These are phyloP conservation scores for Pseudoturritis turrita DNA, from an alignment of 345 rosid genomes.

Conservation along the genomic window DNA sequence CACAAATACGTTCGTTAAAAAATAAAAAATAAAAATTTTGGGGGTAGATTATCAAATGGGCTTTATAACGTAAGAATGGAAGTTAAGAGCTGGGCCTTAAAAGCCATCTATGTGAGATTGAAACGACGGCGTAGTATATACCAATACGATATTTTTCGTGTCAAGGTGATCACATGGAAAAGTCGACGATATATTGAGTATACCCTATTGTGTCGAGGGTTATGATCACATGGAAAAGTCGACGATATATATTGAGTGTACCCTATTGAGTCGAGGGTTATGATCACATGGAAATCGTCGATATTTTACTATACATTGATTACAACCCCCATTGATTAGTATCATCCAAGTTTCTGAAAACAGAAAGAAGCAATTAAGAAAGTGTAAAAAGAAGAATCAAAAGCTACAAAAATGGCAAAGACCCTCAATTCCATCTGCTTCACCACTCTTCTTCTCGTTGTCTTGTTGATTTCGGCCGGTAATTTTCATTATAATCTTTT, in stretches of 20 bases:
- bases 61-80: neutral
- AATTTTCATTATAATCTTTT: neutral
- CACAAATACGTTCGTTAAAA: neutral
- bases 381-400: neutral
- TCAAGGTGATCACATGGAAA: too few relatives aligned
- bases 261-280: too few relatives aligned
- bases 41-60: neutral
- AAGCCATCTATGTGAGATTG: neutral
- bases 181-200: too few relatives aligned
- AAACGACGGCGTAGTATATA: too few relatives aligned
- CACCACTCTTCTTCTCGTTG: conserved; percentile 12
- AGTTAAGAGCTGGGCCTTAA: neutral
- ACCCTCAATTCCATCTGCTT: conserved; percentile 10
- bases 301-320: neutral
- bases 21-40: too few relatives aligned
- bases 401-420: conserved; percentile 14
- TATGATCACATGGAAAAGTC: too few relatives aligned
- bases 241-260: too few relatives aligned
- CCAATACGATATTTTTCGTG: too few relatives aligned
- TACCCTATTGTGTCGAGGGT: too few relatives aligned
- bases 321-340: neutral
- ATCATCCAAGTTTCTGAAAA: neutral
- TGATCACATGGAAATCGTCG: too few relatives aligned
- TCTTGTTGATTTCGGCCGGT: conserved; percentile 18
- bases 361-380: neutral